Evolutionary conservation across 257 asterid genomes (phyloP).

Genomic region (Ophiorrhiza pumila): DNA sequence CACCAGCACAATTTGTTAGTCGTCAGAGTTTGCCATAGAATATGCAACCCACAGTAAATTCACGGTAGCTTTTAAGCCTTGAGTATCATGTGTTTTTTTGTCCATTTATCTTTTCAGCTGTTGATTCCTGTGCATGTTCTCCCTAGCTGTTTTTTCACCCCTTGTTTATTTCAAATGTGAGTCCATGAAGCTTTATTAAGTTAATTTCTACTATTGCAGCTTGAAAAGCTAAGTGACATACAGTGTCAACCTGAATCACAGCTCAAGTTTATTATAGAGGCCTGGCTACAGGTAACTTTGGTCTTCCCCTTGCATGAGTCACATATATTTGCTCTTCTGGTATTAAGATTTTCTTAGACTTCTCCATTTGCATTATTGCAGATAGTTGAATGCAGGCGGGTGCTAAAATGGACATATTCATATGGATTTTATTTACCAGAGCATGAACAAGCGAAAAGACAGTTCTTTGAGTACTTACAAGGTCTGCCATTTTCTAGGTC

Average conservation of each 20-base stretch:
- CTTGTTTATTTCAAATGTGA: not conserved
- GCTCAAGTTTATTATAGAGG: slow-evolving; percentile 89
- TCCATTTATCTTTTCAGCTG: not conserved
- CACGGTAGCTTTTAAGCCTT: not conserved
- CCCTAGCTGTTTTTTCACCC: not conserved
- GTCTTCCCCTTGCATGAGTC: not conserved
- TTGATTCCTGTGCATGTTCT: slow-evolving; percentile 2
- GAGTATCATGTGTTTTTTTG: not conserved
- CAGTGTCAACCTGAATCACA: slow-evolving; percentile 96
- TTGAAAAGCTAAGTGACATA: slow-evolving; percentile 79
- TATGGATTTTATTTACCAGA: slow-evolving; percentile 89
- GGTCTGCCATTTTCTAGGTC: slow-evolving; percentile 37
- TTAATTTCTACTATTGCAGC: slow-evolving; percentile 47
- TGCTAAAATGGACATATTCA: slow-evolving; percentile 91
- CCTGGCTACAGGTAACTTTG: slow-evolving; percentile 84
- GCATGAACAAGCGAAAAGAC: slow-evolving; percentile 71
- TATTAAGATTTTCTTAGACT: not conserved
- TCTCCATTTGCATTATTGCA: slow-evolving; percentile 27
- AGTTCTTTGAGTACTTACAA: slow-evolving; percentile 89
- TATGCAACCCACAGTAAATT: not conserved
- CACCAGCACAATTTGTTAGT: not conserved
- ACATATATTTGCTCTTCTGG: not conserved
- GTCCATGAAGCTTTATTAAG: not conserved
- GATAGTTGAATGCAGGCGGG: slow-evolving; percentile 97
- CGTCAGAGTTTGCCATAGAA: not conserved